phyloP scores from a whole-genome alignment of 73 alveolate species.

The Paramecium tetraurelia region DNA sequence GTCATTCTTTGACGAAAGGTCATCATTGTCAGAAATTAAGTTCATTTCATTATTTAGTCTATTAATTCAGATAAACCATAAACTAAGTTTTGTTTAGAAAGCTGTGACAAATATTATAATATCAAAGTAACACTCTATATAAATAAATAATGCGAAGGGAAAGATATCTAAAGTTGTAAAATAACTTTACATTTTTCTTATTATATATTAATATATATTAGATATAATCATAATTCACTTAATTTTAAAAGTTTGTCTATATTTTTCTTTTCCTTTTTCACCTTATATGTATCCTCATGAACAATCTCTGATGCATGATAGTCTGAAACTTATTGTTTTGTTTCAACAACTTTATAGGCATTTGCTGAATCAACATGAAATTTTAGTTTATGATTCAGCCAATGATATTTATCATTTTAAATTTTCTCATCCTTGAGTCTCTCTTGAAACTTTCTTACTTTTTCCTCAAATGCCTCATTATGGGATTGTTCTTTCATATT shows the following conservation, averaged over 20 bases:
- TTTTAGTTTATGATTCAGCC: constrained; percentile 76
- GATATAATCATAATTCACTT: not conserved
- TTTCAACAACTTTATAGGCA: constrained; percentile 62
- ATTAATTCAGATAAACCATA: not conserved
- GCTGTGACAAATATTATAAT: not conserved
- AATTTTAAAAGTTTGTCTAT: not conserved
- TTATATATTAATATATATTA: not conserved
- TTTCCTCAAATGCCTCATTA: not conserved
- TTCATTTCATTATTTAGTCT: too few species aligned
- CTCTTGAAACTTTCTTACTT: constrained; percentile 59
- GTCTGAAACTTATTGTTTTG: constrained; percentile 30
- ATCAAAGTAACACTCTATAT: not conserved
- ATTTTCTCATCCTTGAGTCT: constrained; percentile 55
- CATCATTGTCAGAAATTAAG: not conserved
- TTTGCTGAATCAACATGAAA: constrained; percentile 78
- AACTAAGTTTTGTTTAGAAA: not conserved
- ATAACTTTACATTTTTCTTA: not conserved
- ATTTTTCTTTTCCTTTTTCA: not conserved
- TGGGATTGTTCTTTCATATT: constrained; percentile 50
- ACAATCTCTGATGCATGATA: not conserved
- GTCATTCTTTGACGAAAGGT: not conserved
- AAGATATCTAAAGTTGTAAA: not conserved
- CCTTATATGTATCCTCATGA: not conserved
- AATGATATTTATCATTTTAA: constrained; percentile 60
- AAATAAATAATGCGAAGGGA: not conserved